phyloP scores from a whole-genome alignment of 2,329 filamentous ascomycete species.

The Zalaria sp. region DNA sequence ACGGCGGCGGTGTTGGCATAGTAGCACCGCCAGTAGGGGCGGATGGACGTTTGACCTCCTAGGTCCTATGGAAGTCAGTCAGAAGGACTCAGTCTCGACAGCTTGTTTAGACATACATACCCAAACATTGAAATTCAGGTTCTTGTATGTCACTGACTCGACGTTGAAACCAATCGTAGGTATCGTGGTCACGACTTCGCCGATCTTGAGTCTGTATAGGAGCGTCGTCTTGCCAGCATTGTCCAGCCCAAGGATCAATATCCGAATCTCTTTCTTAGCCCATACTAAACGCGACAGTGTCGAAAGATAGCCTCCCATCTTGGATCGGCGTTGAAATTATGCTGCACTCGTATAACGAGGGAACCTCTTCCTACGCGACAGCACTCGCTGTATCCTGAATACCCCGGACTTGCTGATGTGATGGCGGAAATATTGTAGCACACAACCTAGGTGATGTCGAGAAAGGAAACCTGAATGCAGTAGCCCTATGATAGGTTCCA shows the following conservation, averaged over 20 bases:
- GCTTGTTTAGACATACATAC: slow-evolving; percentile 35
- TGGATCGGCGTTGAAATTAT: slow-evolving; percentile 4
- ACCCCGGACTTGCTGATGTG: too few species aligned
- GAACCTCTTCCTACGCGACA: too few species aligned
- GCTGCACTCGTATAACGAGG: too few species aligned
- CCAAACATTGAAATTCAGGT: slow-evolving; percentile 98
- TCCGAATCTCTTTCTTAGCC: slow-evolving; percentile 95
- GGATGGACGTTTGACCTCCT: slow-evolving; percentile 94
- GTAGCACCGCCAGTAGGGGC: slow-evolving; percentile 98
- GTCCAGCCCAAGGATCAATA: slow-evolving; percentile 87
- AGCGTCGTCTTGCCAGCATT: slow-evolving; percentile 97
- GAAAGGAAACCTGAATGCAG: too few species aligned
- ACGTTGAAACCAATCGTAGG: slow-evolving; percentile 99
- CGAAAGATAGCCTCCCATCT: slow-evolving; percentile 44
- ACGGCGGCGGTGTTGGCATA: slow-evolving; percentile 97
- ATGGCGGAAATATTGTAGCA: too few species aligned
- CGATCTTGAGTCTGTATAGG: slow-evolving; percentile 94
- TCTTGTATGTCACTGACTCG: slow-evolving; percentile 95
- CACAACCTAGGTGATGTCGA: too few species aligned
- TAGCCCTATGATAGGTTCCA: too few species aligned
- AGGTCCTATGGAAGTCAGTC: slow-evolving; percentile 49
- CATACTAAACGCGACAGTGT: slow-evolving; percentile 59
- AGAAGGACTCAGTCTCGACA: neutral
- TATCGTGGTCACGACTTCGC: slow-evolving; percentile 97
- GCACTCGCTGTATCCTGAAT: too few species aligned